Conservation (phyloP, 139 green algal genomes). For the Pleodorina starrii region DNA sequence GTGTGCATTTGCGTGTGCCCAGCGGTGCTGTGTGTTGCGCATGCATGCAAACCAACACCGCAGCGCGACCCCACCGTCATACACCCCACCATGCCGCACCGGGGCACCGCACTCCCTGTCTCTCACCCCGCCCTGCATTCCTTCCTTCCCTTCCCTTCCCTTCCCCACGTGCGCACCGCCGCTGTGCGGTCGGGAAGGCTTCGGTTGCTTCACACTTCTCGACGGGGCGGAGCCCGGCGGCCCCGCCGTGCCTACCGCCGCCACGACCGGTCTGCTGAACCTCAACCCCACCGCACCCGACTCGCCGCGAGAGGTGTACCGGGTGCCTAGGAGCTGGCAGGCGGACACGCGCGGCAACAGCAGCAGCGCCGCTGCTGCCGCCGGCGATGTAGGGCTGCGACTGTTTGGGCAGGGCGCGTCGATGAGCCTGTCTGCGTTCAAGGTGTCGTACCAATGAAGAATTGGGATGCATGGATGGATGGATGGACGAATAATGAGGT, state of each 20-base stretch:
- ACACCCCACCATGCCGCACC: not conserved
- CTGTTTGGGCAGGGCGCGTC: constrained; percentile 32
- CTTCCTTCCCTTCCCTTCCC: not conserved
- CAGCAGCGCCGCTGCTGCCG: not conserved
- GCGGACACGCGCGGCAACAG: not conserved
- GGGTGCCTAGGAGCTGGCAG: not conserved
- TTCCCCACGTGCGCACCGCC: not conserved
- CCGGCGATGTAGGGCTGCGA: not conserved
- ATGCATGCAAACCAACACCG: not conserved
- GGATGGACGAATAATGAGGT: too few relatives aligned
- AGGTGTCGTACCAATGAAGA: constrained; percentile 14
- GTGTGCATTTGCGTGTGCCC: not conserved
- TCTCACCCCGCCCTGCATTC: not conserved
- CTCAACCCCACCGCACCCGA: constrained; percentile 6
- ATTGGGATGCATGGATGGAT: too few relatives aligned
- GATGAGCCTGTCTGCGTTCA: constrained; percentile 7
- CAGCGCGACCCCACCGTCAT: not conserved
- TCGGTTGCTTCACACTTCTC: constrained; percentile 19
- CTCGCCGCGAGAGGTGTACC: not conserved
- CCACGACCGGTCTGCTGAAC: not conserved
- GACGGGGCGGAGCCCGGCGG: constrained; percentile 1
- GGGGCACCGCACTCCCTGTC: not conserved
- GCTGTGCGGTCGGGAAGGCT: not conserved
- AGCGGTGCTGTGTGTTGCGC: not conserved
- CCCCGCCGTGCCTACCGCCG: not conserved